A percentile compares a stretch with the other conserved stretches of the same genome.
Conservation (phyloP, 2,329 filamentous ascomycete genomes). For the Zymoseptoria brevis region DNA sequence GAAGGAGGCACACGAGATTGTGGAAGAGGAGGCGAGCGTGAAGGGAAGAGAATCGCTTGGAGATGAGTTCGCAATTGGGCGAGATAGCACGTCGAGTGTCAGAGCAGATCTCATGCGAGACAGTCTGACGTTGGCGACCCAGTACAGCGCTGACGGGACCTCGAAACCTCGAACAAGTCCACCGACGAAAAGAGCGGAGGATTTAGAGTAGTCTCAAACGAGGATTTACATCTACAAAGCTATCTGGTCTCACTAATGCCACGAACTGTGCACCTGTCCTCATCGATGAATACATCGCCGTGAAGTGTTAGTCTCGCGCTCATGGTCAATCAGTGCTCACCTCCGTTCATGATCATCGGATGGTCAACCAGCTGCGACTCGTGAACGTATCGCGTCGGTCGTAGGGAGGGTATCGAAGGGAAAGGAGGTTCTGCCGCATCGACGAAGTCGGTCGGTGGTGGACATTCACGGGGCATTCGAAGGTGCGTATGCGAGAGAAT, state of each 20-base stretch:
- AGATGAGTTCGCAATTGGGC: constrained; percentile 12
- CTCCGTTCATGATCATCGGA: neutral
- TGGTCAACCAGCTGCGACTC: neutral
- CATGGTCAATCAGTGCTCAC: neutral
- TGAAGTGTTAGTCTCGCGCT: neutral
- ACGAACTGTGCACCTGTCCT: neutral
- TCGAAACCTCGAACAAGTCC: constrained; percentile 18
- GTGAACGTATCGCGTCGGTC: neutral
- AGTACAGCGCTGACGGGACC: constrained; percentile 5
- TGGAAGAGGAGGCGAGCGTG: constrained; percentile 25
- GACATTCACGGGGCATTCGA: constrained; percentile 3
- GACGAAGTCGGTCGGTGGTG: neutral
- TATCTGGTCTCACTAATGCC: neutral
- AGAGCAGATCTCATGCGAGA: constrained; percentile 21
- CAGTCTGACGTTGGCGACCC: constrained; percentile 12
- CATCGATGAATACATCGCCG: neutral
- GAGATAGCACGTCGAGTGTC: constrained; percentile 22
- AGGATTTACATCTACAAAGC: constrained; percentile 8
- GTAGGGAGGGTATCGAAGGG: neutral
- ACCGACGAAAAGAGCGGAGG: constrained; percentile 40
- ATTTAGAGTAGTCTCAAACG: constrained; percentile 30
- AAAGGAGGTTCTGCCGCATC: neutral
- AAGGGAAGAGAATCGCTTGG: constrained; percentile 1
- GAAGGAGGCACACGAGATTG: constrained; percentile 37
- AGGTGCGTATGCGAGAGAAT: constrained; percentile 3